These are phyloP conservation scores for Schwanniomyces occidentalis DNA, from an alignment of 805 yeast species.

Conservation along the genomic window DNA sequence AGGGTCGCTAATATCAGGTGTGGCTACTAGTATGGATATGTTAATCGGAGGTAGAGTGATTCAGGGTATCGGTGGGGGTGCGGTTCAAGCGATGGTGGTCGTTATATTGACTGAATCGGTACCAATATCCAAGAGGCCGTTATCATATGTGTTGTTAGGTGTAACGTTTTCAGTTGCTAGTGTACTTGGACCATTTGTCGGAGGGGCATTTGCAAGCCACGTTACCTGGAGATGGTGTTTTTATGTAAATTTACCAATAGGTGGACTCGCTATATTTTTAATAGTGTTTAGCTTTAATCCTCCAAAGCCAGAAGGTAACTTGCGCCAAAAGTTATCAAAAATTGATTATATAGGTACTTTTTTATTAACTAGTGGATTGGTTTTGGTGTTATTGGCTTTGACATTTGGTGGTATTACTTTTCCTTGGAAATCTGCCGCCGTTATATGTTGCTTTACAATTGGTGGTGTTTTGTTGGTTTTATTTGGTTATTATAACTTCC, in stretches of 20 bases:
- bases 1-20: conserved; percentile 63
- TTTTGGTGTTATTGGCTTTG: conserved; percentile 48
- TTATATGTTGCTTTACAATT: conserved; percentile 47
- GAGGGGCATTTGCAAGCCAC: conserved; percentile 61
- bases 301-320: conserved; percentile 42
- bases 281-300: conserved; percentile 47
- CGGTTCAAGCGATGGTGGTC: conserved; percentile 56
- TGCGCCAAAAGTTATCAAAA: conserved; percentile 35
- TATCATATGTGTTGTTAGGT: conserved; percentile 39
- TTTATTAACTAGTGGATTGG: conserved; percentile 42
- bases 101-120: conserved; percentile 59
- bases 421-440: conserved; percentile 58
- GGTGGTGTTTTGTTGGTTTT: conserved; percentile 39
- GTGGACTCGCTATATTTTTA: conserved; percentile 48
- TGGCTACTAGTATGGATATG: conserved; percentile 54
- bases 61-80: conserved; percentile 74
- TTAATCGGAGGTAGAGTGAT: conserved; percentile 71
- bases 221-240: conserved; percentile 80
- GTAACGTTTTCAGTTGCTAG: conserved; percentile 50
- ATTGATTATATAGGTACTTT: conserved; percentile 54
- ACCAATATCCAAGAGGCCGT: conserved; percentile 41
- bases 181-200: conserved; percentile 63
- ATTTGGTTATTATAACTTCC: conserved; percentile 44
- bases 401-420: conserved; percentile 55
- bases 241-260: conserved; percentile 67